Evolutionary conservation across 805 yeast species (phyloP), one percentile per base, ranked within the genome.

Genomic region (Candida pini): DNA sequence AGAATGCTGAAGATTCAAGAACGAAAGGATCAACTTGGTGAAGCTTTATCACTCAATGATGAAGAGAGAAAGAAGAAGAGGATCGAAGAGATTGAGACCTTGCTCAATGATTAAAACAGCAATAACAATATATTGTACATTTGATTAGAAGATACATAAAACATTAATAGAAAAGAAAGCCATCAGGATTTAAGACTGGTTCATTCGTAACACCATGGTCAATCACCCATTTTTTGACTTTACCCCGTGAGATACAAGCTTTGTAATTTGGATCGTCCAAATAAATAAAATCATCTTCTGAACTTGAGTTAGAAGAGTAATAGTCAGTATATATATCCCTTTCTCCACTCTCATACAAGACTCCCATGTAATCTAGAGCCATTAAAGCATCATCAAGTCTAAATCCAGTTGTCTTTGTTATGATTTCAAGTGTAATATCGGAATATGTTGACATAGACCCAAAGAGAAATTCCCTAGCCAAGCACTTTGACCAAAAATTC

Each of bases 1-100:
- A 77, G 87, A 47, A 90, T 89, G 92, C 64, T 90, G 31, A 69
- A 74, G 43, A 84, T 90, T 26, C 97, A 89, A 55, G 95, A 85
- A 43, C 64, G 89, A 25, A 90, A 89, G 54, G 69, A 81, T 46
- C 82, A 78, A 32, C 65, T 82, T 39, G 90, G 90, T n/a, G 89
- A 81, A 47, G 85, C 82, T 0, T 79, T 82, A 30, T 84, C 80
- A 26, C 76, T 73, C 3, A 83, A 75, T 41, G 90, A 82, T 48
- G 89, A 81, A 37, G 90, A 81, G 51, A 68, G 84, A 54, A 63
- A 84, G 34, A 73, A 71, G 51, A 67, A 79, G 52, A 66, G 86
- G 50, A 75, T 81, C 22, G 88, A 82, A 45, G 90, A 83, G 45
- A 76, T 82, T 37, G 75, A 80, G 56, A 70, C 74, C 57, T 83